phyloP scores from a whole-genome alignment of 176 grass and related monocot genomes.

The Cenchrus fungigraminus region DNA sequence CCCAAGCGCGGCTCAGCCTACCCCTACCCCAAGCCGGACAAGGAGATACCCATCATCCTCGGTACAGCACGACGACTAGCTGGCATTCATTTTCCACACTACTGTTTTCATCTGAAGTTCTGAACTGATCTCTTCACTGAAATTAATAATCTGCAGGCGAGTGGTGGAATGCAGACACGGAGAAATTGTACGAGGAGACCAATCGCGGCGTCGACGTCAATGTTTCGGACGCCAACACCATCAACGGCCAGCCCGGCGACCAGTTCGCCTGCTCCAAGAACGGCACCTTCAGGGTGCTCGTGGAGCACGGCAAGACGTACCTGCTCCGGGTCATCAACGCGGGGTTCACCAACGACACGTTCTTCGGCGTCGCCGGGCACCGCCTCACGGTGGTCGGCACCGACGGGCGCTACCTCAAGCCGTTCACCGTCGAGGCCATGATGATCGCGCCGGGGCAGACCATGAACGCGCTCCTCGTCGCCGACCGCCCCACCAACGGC shows the following conservation, averaged over 20 bases:
- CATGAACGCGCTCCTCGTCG: constrained; percentile 39
- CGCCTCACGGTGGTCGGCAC: constrained; percentile 56
- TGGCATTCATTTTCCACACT: no score
- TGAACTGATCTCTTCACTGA: no score
- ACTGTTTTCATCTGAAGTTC: not conserved
- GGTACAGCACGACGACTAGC: constrained; percentile 9
- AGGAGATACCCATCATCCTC: constrained; percentile 64
- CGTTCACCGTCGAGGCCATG: constrained; percentile 32
- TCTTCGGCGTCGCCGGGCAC: constrained; percentile 64
- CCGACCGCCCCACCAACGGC: not conserved
- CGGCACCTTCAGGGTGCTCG: constrained; percentile 23
- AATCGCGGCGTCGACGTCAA: constrained; percentile 24
- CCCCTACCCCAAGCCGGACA: constrained; percentile 56
- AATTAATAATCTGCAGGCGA: constrained; percentile 10
- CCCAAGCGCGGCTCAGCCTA: constrained; percentile 47
- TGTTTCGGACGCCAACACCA: constrained; percentile 42
- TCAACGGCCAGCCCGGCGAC: constrained; percentile 58
- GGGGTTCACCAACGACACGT: constrained; percentile 49
- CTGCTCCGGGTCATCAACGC: constrained; percentile 57
- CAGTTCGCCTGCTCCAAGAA: constrained; percentile 17
- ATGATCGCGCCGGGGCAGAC: constrained; percentile 43
- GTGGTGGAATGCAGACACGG: constrained; percentile 35
- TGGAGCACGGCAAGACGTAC: constrained; percentile 58
- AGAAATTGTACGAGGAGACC: not conserved
- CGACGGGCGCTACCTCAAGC: constrained; percentile 59